phyloP scores from a whole-genome alignment of 169 alveolate species.

The Plasmodium fragile region DNA sequence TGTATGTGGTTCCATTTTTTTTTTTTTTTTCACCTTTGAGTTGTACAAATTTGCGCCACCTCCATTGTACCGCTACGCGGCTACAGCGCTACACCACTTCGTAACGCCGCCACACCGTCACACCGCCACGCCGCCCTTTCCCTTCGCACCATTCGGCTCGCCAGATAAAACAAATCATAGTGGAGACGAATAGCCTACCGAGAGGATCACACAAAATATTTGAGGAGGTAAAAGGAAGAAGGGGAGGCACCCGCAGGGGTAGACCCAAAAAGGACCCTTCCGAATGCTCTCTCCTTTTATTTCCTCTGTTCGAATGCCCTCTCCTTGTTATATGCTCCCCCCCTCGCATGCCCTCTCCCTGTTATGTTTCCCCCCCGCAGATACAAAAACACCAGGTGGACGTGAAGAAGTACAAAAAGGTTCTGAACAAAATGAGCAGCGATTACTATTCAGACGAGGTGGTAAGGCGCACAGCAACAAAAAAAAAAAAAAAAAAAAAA shows the following conservation, averaged over 20 bases:
- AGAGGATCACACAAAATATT: slow-evolving; percentile 66
- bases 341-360: neutral
- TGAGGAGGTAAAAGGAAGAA: slow-evolving; percentile 40
- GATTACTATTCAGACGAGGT: slow-evolving; percentile 56
- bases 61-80: neutral
- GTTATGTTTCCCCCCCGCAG: neutral
- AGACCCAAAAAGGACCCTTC: neutral
- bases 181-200: slow-evolving; percentile 67
- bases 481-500: neutral
- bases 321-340: neutral
- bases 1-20: neutral
- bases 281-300: neutral
- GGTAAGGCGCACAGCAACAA: neutral
- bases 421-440: slow-evolving; percentile 52
- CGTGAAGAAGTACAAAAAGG: slow-evolving; percentile 41
- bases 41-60: neutral
- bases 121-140: neutral
- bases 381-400: slow-evolving; percentile 41
- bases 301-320: neutral
- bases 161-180: slow-evolving; percentile 60
- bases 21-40: neutral
- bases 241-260: neutral
- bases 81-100: too few species aligned
- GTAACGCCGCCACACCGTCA: too few species aligned
- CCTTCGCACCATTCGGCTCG: neutral